Conservation (phyloP, 768 basidiomycete genomes). For the Phlebiopsis flavidoalba region DNA sequence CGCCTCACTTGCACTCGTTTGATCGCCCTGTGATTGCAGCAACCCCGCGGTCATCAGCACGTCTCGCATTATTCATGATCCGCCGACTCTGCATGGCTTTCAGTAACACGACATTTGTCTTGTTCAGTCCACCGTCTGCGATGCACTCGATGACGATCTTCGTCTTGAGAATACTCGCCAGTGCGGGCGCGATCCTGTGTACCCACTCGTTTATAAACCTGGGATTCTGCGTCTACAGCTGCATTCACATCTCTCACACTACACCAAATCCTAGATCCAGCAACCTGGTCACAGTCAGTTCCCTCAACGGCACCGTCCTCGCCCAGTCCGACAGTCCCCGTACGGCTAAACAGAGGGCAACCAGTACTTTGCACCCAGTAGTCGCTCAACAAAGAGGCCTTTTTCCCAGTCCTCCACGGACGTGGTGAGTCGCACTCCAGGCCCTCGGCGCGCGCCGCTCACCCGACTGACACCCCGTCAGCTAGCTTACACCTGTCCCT, state of each 20-base stretch:
- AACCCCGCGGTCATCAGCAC: neutral
- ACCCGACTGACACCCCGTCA: neutral
- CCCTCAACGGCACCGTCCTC: constrained; percentile 43
- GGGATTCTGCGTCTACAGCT: neutral
- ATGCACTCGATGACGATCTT: neutral
- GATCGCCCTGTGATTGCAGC: too few relatives aligned
- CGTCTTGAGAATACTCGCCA: neutral
- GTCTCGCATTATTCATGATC: neutral
- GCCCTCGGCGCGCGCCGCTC: neutral
- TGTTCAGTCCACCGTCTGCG: neutral
- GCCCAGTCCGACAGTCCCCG: constrained; percentile 52
- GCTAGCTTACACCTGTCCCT: constrained; percentile 53
- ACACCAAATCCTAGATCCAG: neutral
- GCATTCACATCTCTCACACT: neutral
- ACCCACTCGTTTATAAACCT: neutral
- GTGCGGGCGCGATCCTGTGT: neutral
- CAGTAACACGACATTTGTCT: neutral
- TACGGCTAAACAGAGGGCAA: constrained; percentile 63
- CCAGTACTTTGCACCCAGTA: constrained; percentile 70
- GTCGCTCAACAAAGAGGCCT: constrained; percentile 38
- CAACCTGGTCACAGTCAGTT: constrained; percentile 43
- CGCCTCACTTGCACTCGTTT: too few relatives aligned
- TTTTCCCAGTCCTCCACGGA: constrained; percentile 50
- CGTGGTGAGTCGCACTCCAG: constrained; percentile 30
- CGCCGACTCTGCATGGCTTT: too few relatives aligned